phyloP scores from a whole-genome alignment of 2,329 filamentous ascomycete species.

The Anthostomella pinea region DNA sequence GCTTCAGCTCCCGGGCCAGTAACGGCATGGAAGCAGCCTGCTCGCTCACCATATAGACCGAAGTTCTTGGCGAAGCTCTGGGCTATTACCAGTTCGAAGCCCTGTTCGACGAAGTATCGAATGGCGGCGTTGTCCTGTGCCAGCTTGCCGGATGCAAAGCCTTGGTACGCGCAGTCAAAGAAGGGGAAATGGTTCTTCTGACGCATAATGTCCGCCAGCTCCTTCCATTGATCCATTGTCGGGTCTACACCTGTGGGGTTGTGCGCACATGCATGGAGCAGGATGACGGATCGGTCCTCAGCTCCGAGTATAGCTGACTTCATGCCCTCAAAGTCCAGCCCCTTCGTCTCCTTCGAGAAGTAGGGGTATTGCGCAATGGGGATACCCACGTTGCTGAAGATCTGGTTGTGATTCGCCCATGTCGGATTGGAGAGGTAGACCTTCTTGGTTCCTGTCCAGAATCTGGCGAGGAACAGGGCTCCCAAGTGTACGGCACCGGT shows the following conservation, averaged over 20 bases:
- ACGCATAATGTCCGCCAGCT: conserved; percentile 76
- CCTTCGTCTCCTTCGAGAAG: conserved; percentile 84
- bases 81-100: conserved; percentile 82
- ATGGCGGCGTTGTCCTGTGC: conserved; percentile 85
- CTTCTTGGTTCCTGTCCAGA: conserved; percentile 72
- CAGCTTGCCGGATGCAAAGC: conserved; percentile 91
- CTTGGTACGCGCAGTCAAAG: conserved; percentile 97
- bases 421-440: conserved; percentile 94
- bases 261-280: conserved; percentile 94
- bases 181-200: conserved; percentile 89
- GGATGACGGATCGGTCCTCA: conserved; percentile 76
- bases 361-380: conserved; percentile 84
- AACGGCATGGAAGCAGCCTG: conserved; percentile 93
- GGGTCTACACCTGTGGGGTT: conserved; percentile 98
- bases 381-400: conserved; percentile 88
- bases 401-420: conserved; percentile 98
- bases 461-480: conserved; percentile 88
- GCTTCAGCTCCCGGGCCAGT: conserved; percentile 70
- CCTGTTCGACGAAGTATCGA: conserved; percentile 88
- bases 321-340: conserved; percentile 91
- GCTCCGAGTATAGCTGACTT: conserved; percentile 66
- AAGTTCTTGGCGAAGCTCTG: conserved; percentile 99
- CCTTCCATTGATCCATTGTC: conserved; percentile 89
- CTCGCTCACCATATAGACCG: conserved; percentile 93
- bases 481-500: conserved; percentile 94